Conservation (phyloP, 768 basidiomycete genomes). For the Hericium alpestre region DNA sequence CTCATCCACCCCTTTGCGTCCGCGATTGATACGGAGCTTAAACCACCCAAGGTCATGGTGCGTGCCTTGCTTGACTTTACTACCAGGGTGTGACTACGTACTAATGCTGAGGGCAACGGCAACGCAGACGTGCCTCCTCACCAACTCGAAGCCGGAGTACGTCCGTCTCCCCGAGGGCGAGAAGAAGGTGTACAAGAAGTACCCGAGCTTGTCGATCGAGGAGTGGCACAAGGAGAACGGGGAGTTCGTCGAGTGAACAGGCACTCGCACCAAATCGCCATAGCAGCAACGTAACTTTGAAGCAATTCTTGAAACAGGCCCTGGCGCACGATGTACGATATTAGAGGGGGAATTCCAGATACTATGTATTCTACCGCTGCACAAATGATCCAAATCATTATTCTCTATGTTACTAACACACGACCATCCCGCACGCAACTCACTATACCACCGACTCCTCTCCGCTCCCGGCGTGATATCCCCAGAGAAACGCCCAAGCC, state of each 20-base stretch:
- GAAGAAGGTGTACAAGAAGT: slow-evolving; percentile 36
- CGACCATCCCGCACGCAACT: too few relatives aligned
- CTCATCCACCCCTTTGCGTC: slow-evolving; percentile 59
- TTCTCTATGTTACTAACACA: too few relatives aligned
- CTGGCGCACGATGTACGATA: too few relatives aligned
- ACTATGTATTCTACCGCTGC: too few relatives aligned
- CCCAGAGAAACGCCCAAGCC: too few relatives aligned
- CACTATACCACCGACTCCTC: too few relatives aligned
- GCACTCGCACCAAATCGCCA: too few relatives aligned
- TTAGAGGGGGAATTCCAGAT: too few relatives aligned
- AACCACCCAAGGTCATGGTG: slow-evolving; percentile 41
- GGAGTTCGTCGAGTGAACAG: slow-evolving; percentile 22
- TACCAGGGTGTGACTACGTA: neutral
- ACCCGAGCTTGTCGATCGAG: slow-evolving; percentile 39
- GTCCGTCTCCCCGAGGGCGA: slow-evolving; percentile 53
- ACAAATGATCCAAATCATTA: too few relatives aligned
- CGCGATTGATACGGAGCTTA: slow-evolving; percentile 50
- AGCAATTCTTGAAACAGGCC: too few relatives aligned
- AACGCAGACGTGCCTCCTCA: neutral
- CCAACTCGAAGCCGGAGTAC: slow-evolving; percentile 43
- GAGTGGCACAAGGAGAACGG: slow-evolving; percentile 48
- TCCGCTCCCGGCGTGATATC: too few relatives aligned
- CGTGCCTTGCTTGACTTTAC: slow-evolving; percentile 5
- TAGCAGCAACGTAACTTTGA: too few relatives aligned
- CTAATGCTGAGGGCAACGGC: neutral